These are phyloP conservation scores for Saccharomycopsis capsularis DNA, from an alignment of 805 yeast genomes.

Conservation along the genomic window DNA sequence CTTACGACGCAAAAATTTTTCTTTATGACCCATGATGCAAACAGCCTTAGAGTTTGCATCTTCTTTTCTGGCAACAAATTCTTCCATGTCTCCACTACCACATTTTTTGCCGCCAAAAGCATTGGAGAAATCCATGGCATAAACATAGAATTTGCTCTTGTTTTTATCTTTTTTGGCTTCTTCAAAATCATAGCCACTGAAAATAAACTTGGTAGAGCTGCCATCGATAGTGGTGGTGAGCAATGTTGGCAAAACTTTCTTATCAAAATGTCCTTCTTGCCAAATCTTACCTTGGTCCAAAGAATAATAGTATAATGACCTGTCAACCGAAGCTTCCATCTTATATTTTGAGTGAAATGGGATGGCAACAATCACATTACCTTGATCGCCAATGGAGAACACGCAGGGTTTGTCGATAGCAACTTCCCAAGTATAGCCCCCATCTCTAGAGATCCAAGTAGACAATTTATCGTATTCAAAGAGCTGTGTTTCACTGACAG, in stretches of 20 bases:
- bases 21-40: conserved; percentile 67
- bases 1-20: conserved; percentile 58
- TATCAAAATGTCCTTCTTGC: conserved; percentile 43
- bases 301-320: conserved; percentile 42
- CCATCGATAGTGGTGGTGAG: conserved; percentile 64
- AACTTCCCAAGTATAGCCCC: conserved; percentile 65
- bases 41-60: conserved; percentile 23
- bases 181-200: conserved; percentile 35
- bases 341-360: conserved; percentile 35
- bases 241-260: conserved; percentile 34
- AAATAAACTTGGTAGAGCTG: conserved; percentile 50
- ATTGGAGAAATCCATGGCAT: conserved; percentile 46
- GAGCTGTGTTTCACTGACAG: conserved; percentile 27
- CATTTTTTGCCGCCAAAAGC: conserved; percentile 45
- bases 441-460: conserved; percentile 68
- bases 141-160: conserved; percentile 20
- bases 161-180: conserved; percentile 19
- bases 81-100: conserved; percentile 52
- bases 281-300: conserved; percentile 70
- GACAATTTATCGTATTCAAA: conserved; percentile 23
- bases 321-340: conserved; percentile 23
- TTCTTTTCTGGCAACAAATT: conserved; percentile 44
- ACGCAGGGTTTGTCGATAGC: conserved; percentile 46
- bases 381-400: conserved; percentile 68
- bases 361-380: conserved; percentile 62